Evolutionary conservation across 805 yeast genomes (phyloP).

Genomic region (Metschnikowia sp.): DNA sequence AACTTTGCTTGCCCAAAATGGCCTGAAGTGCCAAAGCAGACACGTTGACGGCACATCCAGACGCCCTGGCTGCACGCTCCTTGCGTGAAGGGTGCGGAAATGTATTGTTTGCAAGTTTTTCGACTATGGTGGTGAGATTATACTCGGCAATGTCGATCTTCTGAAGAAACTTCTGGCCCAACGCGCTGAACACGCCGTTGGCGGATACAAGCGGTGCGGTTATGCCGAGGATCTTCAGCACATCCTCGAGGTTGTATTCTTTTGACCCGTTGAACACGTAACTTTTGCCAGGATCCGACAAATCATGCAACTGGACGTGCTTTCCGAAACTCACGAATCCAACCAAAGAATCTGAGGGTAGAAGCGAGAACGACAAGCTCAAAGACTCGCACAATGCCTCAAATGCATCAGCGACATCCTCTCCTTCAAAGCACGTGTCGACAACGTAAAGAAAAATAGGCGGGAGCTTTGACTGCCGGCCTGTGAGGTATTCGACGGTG

Average conservation of each 20-base stretch:
- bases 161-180: constrained; percentile 40
- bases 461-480: constrained; percentile 38
- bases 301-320: constrained; percentile 55
- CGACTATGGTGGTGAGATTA: constrained; percentile 46
- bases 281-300: constrained; percentile 22
- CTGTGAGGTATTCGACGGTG: constrained; percentile 51
- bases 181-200: constrained; percentile 8
- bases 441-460: constrained; percentile 53
- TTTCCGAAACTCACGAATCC: constrained; percentile 61
- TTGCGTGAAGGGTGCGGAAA: constrained; percentile 44
- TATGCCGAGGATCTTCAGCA: constrained; percentile 47
- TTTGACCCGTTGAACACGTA: constrained; percentile 57
- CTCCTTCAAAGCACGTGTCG: constrained; percentile 53
- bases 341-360: constrained; percentile 54
- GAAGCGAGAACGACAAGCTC: constrained; percentile 39
- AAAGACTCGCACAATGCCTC: constrained; percentile 50
- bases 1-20: constrained; percentile 37
- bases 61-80: constrained; percentile 50
- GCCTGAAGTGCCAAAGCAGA: constrained; percentile 38
- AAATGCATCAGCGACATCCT: constrained; percentile 42
- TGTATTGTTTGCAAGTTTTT: constrained; percentile 44
- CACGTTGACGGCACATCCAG: constrained; percentile 58
- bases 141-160: constrained; percentile 50
- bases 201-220: constrained; percentile 24
- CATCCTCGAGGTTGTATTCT: constrained; percentile 44